These are phyloP conservation scores for Pistacia atlantica DNA, from an alignment of 345 rosid genomes.

Conservation along the genomic window DNA sequence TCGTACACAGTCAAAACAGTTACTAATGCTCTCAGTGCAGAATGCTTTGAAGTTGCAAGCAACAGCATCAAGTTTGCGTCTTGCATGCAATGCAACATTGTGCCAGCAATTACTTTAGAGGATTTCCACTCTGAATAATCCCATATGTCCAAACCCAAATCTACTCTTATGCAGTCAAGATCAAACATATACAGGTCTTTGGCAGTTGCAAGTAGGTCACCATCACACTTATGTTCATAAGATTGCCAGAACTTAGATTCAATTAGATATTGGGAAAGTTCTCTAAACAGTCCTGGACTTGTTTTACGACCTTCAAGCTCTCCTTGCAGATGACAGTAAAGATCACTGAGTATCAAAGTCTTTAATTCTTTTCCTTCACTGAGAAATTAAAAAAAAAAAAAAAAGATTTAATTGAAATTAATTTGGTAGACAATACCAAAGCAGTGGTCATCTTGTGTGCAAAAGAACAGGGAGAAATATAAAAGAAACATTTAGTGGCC, in stretches of 20 bases:
- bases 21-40: constrained; percentile 61
- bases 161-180: constrained; percentile 41
- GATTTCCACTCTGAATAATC: constrained; percentile 78
- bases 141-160: constrained; percentile 72
- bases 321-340: constrained; percentile 85
- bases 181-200: constrained; percentile 53
- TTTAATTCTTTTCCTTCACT: constrained; percentile 75
- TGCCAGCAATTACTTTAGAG: constrained; percentile 59
- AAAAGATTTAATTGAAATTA: too few species aligned
- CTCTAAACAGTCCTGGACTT: constrained; percentile 82
- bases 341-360: constrained; percentile 64
- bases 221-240: constrained; percentile 40
- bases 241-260: constrained; percentile 57
- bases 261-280: constrained; percentile 68
- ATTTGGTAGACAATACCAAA: neutral
- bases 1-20: constrained; percentile 56
- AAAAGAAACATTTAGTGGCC: neutral
- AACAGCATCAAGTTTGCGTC: constrained; percentile 65
- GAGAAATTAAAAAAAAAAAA: constrained; percentile 20
- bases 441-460: neutral
- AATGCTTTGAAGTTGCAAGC: constrained; percentile 65
- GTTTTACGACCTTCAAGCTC: constrained; percentile 86
- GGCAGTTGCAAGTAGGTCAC: constrained; percentile 27
- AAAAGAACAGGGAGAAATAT: neutral
- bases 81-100: constrained; percentile 65